These are phyloP conservation scores for Podosphaera fusca DNA, from an alignment of 2,329 filamentous ascomycete species.

Conservation along the genomic window DNA sequence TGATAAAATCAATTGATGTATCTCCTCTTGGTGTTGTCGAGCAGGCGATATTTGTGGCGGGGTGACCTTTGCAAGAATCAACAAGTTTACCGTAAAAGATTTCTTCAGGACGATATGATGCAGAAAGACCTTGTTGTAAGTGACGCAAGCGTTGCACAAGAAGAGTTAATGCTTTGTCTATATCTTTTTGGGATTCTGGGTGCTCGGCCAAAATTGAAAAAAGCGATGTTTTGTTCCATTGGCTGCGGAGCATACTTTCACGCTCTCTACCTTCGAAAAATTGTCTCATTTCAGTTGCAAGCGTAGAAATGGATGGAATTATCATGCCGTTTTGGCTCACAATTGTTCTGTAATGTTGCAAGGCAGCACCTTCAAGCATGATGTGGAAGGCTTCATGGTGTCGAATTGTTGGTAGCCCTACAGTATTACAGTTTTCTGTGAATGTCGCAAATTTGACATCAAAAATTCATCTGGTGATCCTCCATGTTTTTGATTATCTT, in stretches of 20 bases:
- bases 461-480: neutral
- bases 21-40: neutral
- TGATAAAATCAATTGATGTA: constrained; percentile 1
- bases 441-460: neutral
- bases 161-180: neutral
- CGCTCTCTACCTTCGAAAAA: neutral
- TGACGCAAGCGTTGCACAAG: neutral
- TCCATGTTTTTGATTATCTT: neutral
- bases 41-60: neutral
- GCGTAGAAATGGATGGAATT: neutral
- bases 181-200: neutral
- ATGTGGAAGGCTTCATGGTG: neutral
- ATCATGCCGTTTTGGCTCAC: neutral
- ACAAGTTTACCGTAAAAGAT: neutral
- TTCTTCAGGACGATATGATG: neutral
- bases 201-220: neutral
- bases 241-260: neutral
- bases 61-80: neutral
- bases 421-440: neutral
- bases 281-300: neutral
- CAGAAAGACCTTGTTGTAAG: neutral
- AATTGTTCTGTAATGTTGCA: neutral
- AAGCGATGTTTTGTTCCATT: neutral
- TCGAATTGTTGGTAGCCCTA: neutral
- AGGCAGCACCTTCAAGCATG: neutral